A percentile compares a stretch with the other conserved stretches of the same genome.
These are phyloP conservation scores for Pyrenula aspistea DNA, from an alignment of 495 filamentous ascomycete species.

Conservation along the genomic window DNA sequence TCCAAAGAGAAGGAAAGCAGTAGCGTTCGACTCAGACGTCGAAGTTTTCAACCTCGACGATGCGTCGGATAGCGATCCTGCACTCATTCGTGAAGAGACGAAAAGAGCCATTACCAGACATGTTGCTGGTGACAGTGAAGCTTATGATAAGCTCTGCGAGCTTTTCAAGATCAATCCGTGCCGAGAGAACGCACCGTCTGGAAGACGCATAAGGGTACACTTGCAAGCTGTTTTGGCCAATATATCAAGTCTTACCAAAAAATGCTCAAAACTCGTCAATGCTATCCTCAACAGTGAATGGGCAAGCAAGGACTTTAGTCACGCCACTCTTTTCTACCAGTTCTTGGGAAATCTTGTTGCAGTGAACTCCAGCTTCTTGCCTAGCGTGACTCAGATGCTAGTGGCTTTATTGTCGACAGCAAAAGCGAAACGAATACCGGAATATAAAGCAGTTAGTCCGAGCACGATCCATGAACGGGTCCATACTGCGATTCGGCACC, in stretches of 20 bases:
- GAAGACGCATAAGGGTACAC: slow-evolving; percentile 53
- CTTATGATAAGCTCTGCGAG: slow-evolving; percentile 62
- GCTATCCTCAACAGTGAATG: slow-evolving; percentile 65
- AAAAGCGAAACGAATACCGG: slow-evolving; percentile 44
- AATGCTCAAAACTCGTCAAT: slow-evolving; percentile 62
- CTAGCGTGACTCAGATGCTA: slow-evolving; percentile 61
- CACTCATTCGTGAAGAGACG: slow-evolving; percentile 57
- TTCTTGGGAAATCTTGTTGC: slow-evolving; percentile 73
- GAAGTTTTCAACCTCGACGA: slow-evolving; percentile 38
- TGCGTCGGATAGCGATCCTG: slow-evolving; percentile 46
- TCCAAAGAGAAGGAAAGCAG: slow-evolving; percentile 44
- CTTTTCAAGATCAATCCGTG: slow-evolving; percentile 42
- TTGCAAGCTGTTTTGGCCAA: slow-evolving; percentile 67
- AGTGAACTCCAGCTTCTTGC: slow-evolving; percentile 57
- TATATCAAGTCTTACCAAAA: slow-evolving; percentile 55
- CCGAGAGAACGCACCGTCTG: slow-evolving; percentile 32
- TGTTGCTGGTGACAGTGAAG: slow-evolving; percentile 49
- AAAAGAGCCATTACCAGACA: slow-evolving; percentile 60
- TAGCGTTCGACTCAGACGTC: slow-evolving; percentile 65
- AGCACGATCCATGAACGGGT: slow-evolving; percentile 52
- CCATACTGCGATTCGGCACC: slow-evolving; percentile 62
- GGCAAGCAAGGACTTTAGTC: slow-evolving; percentile 73
- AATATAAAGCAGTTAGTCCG: slow-evolving; percentile 44
- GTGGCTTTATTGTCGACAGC: slow-evolving; percentile 55
- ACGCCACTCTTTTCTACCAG: slow-evolving; percentile 65